Evolutionary conservation across 768 basidiomycete genomes (phyloP).

Genomic region (Polyporus arcularius): DNA sequence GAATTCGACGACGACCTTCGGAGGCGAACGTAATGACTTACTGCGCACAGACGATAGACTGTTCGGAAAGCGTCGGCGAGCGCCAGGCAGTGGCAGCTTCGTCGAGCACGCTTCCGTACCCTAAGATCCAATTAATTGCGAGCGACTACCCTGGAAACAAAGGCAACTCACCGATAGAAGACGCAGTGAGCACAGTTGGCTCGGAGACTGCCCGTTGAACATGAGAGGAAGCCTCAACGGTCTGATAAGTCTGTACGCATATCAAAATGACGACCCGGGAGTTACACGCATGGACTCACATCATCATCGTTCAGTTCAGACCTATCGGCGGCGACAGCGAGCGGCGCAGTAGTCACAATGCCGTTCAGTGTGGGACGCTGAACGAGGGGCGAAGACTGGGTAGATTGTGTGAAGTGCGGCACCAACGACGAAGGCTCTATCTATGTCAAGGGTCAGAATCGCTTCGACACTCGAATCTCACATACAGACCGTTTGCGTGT

Average conservation of each 20-base stretch:
- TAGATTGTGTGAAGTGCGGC: not conserved
- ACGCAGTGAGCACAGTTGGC: slow-evolving; percentile 14
- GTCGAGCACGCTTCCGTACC: slow-evolving; percentile 5
- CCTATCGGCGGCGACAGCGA: not conserved
- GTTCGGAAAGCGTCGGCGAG: slow-evolving; percentile 14
- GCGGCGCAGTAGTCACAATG: not conserved
- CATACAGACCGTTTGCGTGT: no score
- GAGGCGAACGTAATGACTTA: not conserved
- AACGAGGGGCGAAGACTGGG: slow-evolving; percentile 12
- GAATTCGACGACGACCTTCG: not conserved
- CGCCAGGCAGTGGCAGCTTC: not conserved
- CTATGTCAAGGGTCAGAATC: not conserved
- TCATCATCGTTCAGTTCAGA: slow-evolving; percentile 1
- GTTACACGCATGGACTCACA: no score
- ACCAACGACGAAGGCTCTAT: not conserved
- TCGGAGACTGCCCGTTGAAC: slow-evolving; percentile 18
- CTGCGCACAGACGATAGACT: slow-evolving; percentile 11
- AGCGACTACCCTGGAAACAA: no score
- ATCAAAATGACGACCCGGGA: not conserved
- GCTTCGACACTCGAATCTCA: not conserved
- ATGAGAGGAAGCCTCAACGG: slow-evolving; percentile 13
- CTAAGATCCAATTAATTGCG: not conserved
- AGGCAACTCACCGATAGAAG: slow-evolving; percentile 7
- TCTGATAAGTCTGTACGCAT: slow-evolving; percentile 8
- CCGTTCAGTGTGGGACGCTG: not conserved